Percentiles rank a stretch among this genome's conserved stretches.
Conservation (phyloP, 2,329 filamentous ascomycete species). For the Cytospora piceicola region DNA sequence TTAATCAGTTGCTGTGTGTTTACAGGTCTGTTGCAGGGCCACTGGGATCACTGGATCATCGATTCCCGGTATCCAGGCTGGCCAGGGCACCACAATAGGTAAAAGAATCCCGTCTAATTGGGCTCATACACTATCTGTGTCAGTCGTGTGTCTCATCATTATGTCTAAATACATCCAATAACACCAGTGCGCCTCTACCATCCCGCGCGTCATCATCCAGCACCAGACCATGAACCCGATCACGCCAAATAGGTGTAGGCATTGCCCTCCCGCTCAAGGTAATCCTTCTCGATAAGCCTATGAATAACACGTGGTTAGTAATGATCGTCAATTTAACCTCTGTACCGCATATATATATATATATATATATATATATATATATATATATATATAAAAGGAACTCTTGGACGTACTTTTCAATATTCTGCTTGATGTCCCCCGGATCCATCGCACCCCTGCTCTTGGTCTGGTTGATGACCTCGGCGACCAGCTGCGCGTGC, state of each 20-base stretch:
- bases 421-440: constrained; percentile 91
- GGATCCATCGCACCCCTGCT: constrained; percentile 84
- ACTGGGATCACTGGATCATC: neutral
- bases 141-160: constrained; percentile 12
- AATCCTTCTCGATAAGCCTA: constrained; percentile 90
- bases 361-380: too few species aligned
- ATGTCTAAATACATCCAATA: constrained; percentile 1
- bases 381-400: neutral
- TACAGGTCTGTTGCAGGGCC: neutral
- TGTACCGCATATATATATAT: too few species aligned
- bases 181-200: constrained; percentile 7
- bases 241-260: constrained; percentile 73
- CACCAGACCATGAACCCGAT: constrained; percentile 1
- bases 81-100: neutral
- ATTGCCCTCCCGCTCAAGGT: constrained; percentile 79
- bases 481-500: constrained; percentile 84
- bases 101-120: neutral
- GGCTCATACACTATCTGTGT: constrained; percentile 3
- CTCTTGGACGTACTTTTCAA: constrained; percentile 75
- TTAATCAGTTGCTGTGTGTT: neutral
- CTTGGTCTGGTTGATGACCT: constrained; percentile 90
- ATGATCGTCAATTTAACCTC: neutral
- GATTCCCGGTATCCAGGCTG: neutral
- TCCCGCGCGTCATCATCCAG: neutral
- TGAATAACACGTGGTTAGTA: constrained; percentile 18